Conservation (phyloP, 345 rosid genomes). For the Citropsis articulata region DNA sequence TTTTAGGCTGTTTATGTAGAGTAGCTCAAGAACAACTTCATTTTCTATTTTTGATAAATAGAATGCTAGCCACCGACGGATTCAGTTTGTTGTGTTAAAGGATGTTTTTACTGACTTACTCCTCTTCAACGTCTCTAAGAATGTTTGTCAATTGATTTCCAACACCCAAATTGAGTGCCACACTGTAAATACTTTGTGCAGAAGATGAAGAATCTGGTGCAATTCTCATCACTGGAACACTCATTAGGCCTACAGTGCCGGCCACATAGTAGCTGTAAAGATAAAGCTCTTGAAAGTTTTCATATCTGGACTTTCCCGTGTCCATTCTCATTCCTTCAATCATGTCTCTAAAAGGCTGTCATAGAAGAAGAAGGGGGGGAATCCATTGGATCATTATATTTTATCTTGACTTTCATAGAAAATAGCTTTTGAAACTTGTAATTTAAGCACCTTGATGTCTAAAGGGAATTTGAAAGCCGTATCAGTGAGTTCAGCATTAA, state of each 20-base stretch:
- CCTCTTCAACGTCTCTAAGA: conserved; percentile 63
- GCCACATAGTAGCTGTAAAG: conserved; percentile 57
- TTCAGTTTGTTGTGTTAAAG: no score
- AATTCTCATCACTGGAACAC: conserved; percentile 66
- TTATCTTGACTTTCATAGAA: background rate
- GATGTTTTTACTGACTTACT: conserved; percentile 30
- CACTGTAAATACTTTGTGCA: conserved; percentile 33
- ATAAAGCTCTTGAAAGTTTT: conserved; percentile 53
- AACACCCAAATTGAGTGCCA: conserved; percentile 50
- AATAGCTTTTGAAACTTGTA: background rate
- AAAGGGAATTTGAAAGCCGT: conserved; percentile 47
- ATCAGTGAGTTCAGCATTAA: conserved; percentile 58
- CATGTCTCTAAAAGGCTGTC: conserved; percentile 65
- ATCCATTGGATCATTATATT: background rate
- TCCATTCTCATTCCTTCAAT: conserved; percentile 70
- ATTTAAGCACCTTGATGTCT: conserved; percentile 42
- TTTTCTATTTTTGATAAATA: no score
- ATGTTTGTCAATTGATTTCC: conserved; percentile 66
- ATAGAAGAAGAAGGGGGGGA: background rate
- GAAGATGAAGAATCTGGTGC: conserved; percentile 38
- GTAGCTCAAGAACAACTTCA: no score
- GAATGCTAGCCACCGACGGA: no score
- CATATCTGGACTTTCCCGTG: conserved; percentile 36
- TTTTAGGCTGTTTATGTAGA: no score
- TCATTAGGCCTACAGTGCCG: conserved; percentile 57